phyloP scores from a whole-genome alignment of 169 alveolate species.

The Cyclospora cayetanensis region DNA sequence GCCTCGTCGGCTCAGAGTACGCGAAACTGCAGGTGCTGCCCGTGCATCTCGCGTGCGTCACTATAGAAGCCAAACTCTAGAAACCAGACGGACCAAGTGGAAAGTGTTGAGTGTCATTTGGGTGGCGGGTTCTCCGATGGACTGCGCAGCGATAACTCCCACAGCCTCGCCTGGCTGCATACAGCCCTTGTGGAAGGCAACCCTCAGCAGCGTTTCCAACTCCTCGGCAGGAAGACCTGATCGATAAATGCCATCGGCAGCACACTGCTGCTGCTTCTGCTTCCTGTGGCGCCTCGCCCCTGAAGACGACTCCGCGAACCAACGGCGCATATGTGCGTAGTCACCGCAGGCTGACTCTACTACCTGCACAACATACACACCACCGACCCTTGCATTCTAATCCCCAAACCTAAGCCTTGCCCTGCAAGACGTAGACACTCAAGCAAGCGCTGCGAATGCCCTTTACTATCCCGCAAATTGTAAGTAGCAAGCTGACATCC shows the following conservation, averaged over 20 bases:
- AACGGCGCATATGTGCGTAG: constrained; percentile 3
- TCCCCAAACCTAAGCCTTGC: neutral
- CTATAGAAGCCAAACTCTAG: neutral
- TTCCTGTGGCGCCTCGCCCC: neutral
- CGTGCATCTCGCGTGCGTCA: too few relatives aligned
- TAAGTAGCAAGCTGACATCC: constrained; percentile 68
- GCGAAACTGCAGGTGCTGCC: too few relatives aligned
- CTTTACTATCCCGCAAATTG: too few relatives aligned
- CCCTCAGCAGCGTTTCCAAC: constrained; percentile 34
- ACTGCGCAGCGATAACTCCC: constrained; percentile 98
- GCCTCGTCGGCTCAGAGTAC: too few relatives aligned
- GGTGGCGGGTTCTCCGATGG: constrained; percentile 99
- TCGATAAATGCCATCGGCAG: neutral
- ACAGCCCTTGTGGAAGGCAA: constrained; percentile 16
- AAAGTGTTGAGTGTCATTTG: constrained; percentile 99
- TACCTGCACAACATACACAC: neutral
- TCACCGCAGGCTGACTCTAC: neutral
- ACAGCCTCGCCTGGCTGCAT: constrained; percentile 96
- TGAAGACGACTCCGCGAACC: neutral
- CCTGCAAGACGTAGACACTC: neutral
- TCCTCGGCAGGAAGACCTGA: constrained; percentile 3
- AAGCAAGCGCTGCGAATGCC: neutral
- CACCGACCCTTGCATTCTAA: neutral
- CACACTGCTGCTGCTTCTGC: neutral
- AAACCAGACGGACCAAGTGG: constrained; percentile 97